Evolutionary conservation across 495 filamentous ascomycete genomes (phyloP).

Genomic region (Penicillium nucicola): DNA sequence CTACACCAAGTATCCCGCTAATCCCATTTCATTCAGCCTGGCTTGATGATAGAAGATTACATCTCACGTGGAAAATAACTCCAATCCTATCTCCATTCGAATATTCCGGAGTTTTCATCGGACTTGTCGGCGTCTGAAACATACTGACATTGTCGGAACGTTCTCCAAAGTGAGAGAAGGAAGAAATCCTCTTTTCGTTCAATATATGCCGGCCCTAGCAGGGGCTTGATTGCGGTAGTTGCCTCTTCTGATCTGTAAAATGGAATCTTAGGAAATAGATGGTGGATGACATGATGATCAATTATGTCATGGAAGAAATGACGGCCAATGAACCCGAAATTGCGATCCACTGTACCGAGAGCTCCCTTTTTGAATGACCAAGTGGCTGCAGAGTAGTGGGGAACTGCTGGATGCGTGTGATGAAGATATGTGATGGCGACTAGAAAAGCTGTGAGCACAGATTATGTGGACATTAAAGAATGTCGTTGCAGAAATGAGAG

Average conservation of each 20-base stretch:
- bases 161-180: constrained; percentile 16
- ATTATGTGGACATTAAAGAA: not conserved
- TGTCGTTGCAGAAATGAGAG: no score
- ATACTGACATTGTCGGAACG: constrained; percentile 23
- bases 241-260: constrained; percentile 89
- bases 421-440: constrained; percentile 84
- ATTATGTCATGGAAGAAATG: constrained; percentile 84
- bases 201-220: constrained; percentile 81
- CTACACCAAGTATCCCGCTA: no score
- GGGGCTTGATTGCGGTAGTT: constrained; percentile 72
- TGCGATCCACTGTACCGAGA: constrained; percentile 81
- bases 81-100: no score
- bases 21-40: no score
- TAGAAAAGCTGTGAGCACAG: constrained; percentile 27
- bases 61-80: no score
- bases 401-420: constrained; percentile 78
- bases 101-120: no score
- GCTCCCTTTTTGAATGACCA: constrained; percentile 85
- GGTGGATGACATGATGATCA: constrained; percentile 86
- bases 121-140: no score
- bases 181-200: constrained; percentile 45
- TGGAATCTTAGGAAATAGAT: constrained; percentile 78
- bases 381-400: constrained; percentile 69
- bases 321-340: constrained; percentile 83
- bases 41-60: no score